These are phyloP conservation scores for Crassisporium funariophilum DNA, from an alignment of 768 basidiomycete genomes.

Conservation along the genomic window DNA sequence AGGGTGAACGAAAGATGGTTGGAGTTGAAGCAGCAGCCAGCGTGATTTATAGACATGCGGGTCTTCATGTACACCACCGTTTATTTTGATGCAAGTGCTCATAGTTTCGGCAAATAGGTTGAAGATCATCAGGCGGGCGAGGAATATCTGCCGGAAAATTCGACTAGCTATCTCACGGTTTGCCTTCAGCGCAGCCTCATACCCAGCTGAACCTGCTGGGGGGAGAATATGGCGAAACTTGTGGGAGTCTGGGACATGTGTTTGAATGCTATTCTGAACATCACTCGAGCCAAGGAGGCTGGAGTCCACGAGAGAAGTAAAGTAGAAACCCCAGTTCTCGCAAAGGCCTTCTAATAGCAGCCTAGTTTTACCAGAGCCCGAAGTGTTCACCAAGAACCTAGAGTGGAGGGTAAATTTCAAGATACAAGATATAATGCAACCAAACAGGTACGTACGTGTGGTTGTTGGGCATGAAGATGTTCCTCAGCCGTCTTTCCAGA, in stretches of 20 bases:
- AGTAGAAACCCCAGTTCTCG: constrained; percentile 49
- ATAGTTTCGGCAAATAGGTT: constrained; percentile 38
- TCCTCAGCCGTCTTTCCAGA: constrained; percentile 35
- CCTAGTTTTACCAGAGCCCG: constrained; percentile 49
- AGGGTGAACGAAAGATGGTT: constrained; percentile 36
- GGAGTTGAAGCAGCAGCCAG: constrained; percentile 46
- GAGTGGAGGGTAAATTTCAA: not conserved
- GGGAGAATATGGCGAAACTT: constrained; percentile 36
- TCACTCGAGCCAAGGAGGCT: constrained; percentile 47
- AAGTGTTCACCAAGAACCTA: constrained; percentile 50
- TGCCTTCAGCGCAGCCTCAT: constrained; percentile 30
- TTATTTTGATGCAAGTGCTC: constrained; percentile 16
- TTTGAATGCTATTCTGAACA: constrained; percentile 41
- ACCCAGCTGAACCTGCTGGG: constrained; percentile 29
- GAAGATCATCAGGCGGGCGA: constrained; percentile 44
- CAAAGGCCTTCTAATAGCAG: constrained; percentile 47
- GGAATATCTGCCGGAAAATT: constrained; percentile 40
- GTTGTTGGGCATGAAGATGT: constrained; percentile 46
- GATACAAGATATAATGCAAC: not conserved
- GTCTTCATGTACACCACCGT: constrained; percentile 5
- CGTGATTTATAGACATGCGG: constrained; percentile 30
- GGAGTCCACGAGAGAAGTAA: constrained; percentile 46
- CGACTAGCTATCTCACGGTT: constrained; percentile 41
- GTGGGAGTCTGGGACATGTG: constrained; percentile 36
- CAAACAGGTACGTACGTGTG: constrained; percentile 38